Base-by-base conservation (phyloP, 495 filamentous ascomycete species). In the Xylaria longipes region DNA sequence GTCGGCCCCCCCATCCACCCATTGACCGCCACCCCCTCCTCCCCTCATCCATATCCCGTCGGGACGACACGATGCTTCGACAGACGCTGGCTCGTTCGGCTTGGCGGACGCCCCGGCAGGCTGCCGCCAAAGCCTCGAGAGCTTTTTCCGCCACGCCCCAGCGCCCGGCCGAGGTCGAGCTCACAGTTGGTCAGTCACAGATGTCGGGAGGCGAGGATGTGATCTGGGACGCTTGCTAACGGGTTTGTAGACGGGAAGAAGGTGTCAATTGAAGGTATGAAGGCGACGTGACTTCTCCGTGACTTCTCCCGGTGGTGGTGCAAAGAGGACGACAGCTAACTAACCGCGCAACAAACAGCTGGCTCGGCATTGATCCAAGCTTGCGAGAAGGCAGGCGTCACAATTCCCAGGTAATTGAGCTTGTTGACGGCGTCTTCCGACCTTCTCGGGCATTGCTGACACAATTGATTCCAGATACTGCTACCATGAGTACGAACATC, bases 291-390 rank as follows among this genome's bases (percentile, higher is more conserved):
- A 64, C 46, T 22, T 69, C 35, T 69, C 56, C 27, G 29, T n/a
- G 1, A n/a, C n/a, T n/a, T n/a, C n/a, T n/a, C n/a, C n/a, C n/a
- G n/a, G 39, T 31, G 61, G 14, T 25, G n/a, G 8, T 25, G 39
- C 39, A 20, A 4, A 43, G 52, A 72, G 67, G 65, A 74, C 68
- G 67, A 75, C 75, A 74, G 71, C 61, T 39, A 43, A 69, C 71
- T 81, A 72, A 74, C 74, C 69, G 60, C 67, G 65, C 75, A 77
- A 80, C 82, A 91, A 77, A 80, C 82, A 91, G 90, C 90, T 75
- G 96, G 96, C 65, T 95, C 96, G 64, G 96, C 96, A 73, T 88
- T 99, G 75, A 99, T 99, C 80, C 96, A 99, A 86, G 96, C 96
- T 74, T 98, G 96, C 86, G 96, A 99, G 84, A 97, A 99, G 84